Conservation (phyloP, 1,139 yeast genomes). For the Zygosaccharomyces pseudobailii region DNA sequence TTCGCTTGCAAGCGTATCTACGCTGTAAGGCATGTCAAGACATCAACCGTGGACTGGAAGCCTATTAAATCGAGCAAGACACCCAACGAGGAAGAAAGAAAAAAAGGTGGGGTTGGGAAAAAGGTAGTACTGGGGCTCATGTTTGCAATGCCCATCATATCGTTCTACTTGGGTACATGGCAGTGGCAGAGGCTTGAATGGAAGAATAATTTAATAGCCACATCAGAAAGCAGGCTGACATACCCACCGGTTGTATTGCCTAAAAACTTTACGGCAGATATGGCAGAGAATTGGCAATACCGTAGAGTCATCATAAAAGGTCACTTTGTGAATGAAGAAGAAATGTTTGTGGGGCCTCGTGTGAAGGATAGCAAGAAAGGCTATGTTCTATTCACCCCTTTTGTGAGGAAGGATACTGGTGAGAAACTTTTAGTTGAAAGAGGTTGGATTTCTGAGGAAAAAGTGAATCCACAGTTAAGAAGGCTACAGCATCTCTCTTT, state of each 20-base stretch:
- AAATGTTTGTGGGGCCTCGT: conserved; percentile 90
- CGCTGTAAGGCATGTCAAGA: conserved; percentile 40
- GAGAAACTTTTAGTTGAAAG: conserved; percentile 72
- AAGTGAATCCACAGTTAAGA: conserved; percentile 61
- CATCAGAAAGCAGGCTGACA: conserved; percentile 75
- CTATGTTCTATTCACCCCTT: conserved; percentile 75
- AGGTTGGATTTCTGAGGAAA: conserved; percentile 85
- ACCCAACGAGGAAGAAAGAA: conserved; percentile 36
- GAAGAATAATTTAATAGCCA: conserved; percentile 82
- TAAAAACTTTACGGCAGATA: conserved; percentile 41
- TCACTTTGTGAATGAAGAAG: conserved; percentile 75
- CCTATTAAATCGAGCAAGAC: conserved; percentile 58
- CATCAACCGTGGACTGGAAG: conserved; percentile 80
- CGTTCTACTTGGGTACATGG: conserved; percentile 91
- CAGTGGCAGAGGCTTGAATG: conserved; percentile 79
- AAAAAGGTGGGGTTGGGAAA: conserved; percentile 38
- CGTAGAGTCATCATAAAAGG: conserved; percentile 73
- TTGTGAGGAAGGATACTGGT: conserved; percentile 70
- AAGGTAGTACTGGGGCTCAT: conserved; percentile 52
- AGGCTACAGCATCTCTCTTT: conserved; percentile 59
- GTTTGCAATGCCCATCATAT: conserved; percentile 81
- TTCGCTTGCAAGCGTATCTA: background rate
- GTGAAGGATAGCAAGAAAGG: conserved; percentile 73
- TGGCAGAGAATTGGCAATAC: conserved; percentile 66
- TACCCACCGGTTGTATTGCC: conserved; percentile 72